phyloP scores from a whole-genome alignment of 495 filamentous ascomycete species.

The Daldinia loculata region DNA sequence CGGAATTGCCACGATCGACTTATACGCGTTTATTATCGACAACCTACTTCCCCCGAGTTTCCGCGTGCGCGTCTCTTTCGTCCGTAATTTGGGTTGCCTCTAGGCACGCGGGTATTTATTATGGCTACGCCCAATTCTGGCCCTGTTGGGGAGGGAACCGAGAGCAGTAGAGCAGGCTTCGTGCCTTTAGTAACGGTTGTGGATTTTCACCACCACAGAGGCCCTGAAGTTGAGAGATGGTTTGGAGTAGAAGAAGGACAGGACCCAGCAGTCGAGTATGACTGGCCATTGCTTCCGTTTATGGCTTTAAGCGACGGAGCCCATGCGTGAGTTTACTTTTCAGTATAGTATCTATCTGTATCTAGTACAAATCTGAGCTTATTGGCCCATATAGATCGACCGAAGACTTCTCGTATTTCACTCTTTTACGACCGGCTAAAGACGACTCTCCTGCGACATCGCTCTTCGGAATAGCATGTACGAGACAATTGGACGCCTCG shows the following conservation, averaged over 20 bases:
- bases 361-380: slow-evolving; percentile 12
- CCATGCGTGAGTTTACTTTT: slow-evolving; percentile 72
- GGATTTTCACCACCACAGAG: slow-evolving; percentile 96
- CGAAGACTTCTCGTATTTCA: slow-evolving; percentile 99
- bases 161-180: slow-evolving; percentile 46
- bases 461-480: slow-evolving; percentile 96
- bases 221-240: slow-evolving; percentile 93
- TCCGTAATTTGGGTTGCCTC: not conserved
- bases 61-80: not conserved
- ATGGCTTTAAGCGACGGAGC: slow-evolving; percentile 98
- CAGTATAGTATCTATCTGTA: not conserved
- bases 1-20: slow-evolving; percentile 1
- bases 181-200: slow-evolving; percentile 84
- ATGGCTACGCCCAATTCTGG: slow-evolving; percentile 36
- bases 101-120: slow-evolving; percentile 1
- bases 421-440: slow-evolving; percentile 75
- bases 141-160: slow-evolving; percentile 15
- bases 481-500: slow-evolving; percentile 84
- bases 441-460: slow-evolving; percentile 71
- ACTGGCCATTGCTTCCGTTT: slow-evolving; percentile 92
- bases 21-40: slow-evolving; percentile 7
- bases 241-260: slow-evolving; percentile 79
- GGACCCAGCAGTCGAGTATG: slow-evolving; percentile 85
- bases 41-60: slow-evolving; percentile 11
- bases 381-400: slow-evolving; percentile 65